phyloP scores from a whole-genome alignment of 306 rosid species.

The Rosa chinensis region DNA sequence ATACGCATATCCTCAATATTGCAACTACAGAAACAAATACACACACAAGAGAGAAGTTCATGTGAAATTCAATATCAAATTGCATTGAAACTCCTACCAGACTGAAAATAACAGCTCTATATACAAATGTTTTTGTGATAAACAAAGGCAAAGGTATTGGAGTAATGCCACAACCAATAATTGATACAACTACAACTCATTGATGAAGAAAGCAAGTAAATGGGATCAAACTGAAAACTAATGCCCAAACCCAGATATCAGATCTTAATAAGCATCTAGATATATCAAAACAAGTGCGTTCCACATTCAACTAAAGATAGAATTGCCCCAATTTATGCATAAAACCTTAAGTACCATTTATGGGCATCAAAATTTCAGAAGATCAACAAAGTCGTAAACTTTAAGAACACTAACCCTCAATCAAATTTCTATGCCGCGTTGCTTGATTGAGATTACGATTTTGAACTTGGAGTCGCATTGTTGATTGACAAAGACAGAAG shows the following conservation, averaged over 20 bases:
- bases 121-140: slow-evolving; percentile 24
- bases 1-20: background rate
- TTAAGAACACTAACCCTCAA: background rate
- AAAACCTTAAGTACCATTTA: slow-evolving; percentile 26
- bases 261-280: slow-evolving; percentile 26
- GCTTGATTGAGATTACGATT: no score
- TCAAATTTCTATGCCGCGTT: no score
- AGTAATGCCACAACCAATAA: slow-evolving; percentile 18
- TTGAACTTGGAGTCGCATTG: no score
- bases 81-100: background rate
- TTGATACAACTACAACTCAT: slow-evolving; percentile 31
- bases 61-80: background rate
- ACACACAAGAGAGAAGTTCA: background rate
- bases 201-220: slow-evolving; percentile 22
- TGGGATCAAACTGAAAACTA: slow-evolving; percentile 20
- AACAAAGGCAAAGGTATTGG: slow-evolving; percentile 10
- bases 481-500: no score
- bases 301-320: slow-evolving; percentile 7
- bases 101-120: slow-evolving; percentile 9
- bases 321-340: slow-evolving; percentile 15
- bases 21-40: background rate
- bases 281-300: slow-evolving; percentile 13
- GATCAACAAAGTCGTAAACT: slow-evolving; percentile 32
- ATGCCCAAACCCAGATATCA: slow-evolving; percentile 22
- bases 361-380: slow-evolving; percentile 23